Conservation (phyloP, 2,329 filamentous ascomycete genomes). For the Albifimbria verrucaria region DNA sequence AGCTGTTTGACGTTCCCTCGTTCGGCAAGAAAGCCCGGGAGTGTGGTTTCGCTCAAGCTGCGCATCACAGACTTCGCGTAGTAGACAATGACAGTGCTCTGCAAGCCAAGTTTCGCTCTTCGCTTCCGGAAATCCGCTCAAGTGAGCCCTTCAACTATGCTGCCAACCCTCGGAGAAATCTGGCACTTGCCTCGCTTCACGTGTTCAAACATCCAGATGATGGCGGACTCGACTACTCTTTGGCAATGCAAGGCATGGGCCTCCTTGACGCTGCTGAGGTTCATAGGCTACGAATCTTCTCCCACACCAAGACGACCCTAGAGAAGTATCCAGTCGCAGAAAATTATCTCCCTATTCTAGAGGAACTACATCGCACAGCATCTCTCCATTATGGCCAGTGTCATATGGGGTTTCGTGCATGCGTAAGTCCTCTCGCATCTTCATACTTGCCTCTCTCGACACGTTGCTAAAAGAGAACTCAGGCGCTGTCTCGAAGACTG, state of each 20-base stretch:
- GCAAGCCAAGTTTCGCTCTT: constrained; percentile 11
- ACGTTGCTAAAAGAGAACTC: too few species aligned
- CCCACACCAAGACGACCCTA: constrained; percentile 15
- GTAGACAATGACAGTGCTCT: constrained; percentile 26
- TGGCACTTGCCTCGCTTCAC: constrained; percentile 16
- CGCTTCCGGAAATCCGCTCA: constrained; percentile 15
- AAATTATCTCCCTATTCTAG: constrained; percentile 15
- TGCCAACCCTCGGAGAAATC: constrained; percentile 23
- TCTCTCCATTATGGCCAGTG: constrained; percentile 23
- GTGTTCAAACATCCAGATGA: constrained; percentile 24
- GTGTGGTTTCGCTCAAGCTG: constrained; percentile 28
- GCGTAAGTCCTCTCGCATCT: constrained; percentile 18
- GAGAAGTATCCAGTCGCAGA: constrained; percentile 8
- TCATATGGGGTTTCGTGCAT: constrained; percentile 29
- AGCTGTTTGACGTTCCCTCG: constrained; percentile 19
- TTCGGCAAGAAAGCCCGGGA: constrained; percentile 17
- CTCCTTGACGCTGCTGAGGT: constrained; percentile 29
- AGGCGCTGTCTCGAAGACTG: background rate
- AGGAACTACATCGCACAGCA: constrained; percentile 27
- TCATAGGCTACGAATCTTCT: constrained; percentile 25
- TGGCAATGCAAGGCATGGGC: constrained; percentile 26
- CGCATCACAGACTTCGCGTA: constrained; percentile 24
- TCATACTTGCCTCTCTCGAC: too few species aligned
- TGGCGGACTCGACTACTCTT: constrained; percentile 22
- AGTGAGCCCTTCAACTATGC: constrained; percentile 13